Base-by-base conservation (phyloP, 225 moss, liverwort and hornwort genomes). In the Anthoceros angustus region DNA sequence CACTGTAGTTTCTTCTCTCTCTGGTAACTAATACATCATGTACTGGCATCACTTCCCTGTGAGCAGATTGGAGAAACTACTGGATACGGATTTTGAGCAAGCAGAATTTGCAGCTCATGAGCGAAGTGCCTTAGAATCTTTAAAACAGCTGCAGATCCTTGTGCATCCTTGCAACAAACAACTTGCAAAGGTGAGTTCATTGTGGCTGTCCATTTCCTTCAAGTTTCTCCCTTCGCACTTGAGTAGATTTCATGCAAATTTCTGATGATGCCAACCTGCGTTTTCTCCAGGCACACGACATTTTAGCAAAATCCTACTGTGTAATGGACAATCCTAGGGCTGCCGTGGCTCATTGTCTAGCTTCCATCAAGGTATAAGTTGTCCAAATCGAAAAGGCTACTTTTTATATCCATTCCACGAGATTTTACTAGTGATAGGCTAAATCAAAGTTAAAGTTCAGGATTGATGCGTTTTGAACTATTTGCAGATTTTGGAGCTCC, bases 401-500 rank as follows among this genome's bases (percentile, higher is more conserved):
- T 23, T 7, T 8, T 15, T 20, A 23, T 8, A 20, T 6, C 45
- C 12, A 16, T 2, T 16, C 2, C 23, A 55, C 7, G 4, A 18
- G 1, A 7, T 18, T 12, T 55, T 55, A 5, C 55, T 55, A 18
- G 18, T 20, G 3, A 18, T 55, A 5, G 1, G n/a, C 8, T 20
- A 4, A 1, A 32, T 32, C 4, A 32, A 1, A 46, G 20, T 39
- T 21, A 0, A 20, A 66, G 12, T 12, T 76, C 63, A 39, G 10
- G 42, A 65, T 65, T 43, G 41, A 63, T 48, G 25, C 10, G 64
- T 66, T 63, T 68, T 60, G 14, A 64, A 25, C 38, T 64, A 42
- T 69, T 62, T 55, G 42, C 85, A 94, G 94, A 83, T 88, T 68
- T 76, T 94, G 42, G 86, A 94, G 75, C 76, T 74, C 42, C 75